Evolutionary conservation across 2,329 filamentous ascomycete species (phyloP), one percentile per base, ranked within the genome.

Genomic region (Tolypocladium inflatum): DNA sequence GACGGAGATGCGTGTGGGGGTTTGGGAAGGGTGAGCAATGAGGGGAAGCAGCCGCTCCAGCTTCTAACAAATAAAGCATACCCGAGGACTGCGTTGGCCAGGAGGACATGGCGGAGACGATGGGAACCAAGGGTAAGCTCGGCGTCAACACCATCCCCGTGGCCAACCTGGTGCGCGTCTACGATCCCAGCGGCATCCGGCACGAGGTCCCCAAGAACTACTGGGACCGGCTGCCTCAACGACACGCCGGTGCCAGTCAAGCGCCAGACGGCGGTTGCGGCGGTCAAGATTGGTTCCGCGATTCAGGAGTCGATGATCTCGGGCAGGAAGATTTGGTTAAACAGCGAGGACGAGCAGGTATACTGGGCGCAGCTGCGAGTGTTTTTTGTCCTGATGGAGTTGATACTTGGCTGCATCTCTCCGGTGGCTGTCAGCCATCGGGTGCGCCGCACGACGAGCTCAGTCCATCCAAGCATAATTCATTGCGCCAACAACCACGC

Each of bases 41-140:
- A 35, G 33, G 33, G 9, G 9, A 35, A 11, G 33, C 33, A 33
- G 33, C 33, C 33, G 8, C 33, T 6, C 33, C 33, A 33, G 11
- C 10, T 35, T 11, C 9, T 3, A 35, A 11, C 35, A 10, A 11
- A 37, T 1, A 13, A 4, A 37, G 4, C 35, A 30, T 37, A 11
- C 35, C 11, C 35, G 13, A 13, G 35, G 15, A 37, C 35, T 11
- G 35, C 35, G 11, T 37, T 37, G 35, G 30, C 0, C 85, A 88
- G 69, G 81, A 87, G 61, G 86, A 88, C 67, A 81, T 78, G 59
- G 86, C 85, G 0, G 84, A 88, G 71, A 80, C 88, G 61, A 84
- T 88, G 57, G 86, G 85, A 15, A 88, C 85, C 1, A 76, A 80
- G 63, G 84, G 85, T 45, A 88, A 87, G 68, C 65, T 88, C 7